Evolutionary conservation across 768 basidiomycete species (phyloP).

Genomic region (Megacollybia marginata): DNA sequence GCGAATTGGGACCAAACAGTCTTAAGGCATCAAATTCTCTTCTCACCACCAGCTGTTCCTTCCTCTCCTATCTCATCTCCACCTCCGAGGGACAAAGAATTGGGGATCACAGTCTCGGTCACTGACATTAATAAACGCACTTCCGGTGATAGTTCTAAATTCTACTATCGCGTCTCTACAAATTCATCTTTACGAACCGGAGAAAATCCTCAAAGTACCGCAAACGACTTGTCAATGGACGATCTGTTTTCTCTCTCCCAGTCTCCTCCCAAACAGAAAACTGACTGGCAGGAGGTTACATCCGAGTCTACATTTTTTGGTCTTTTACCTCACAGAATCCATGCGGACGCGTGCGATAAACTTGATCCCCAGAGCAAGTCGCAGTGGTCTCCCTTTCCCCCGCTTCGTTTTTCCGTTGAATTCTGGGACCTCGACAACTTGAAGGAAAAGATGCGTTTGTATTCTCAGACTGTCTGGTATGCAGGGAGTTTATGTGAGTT

Average conservation of each 20-base stretch:
- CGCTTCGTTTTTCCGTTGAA: conserved; percentile 81
- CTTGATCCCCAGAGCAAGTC: background rate
- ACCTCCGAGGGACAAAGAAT: conserved; percentile 50
- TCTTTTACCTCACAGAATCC: conserved; percentile 25
- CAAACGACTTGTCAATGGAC: conserved; percentile 46
- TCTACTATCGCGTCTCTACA: conserved; percentile 57
- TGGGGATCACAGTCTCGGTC: conserved; percentile 54
- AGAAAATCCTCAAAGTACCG: conserved; percentile 44
- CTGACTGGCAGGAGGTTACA: conserved; percentile 6
- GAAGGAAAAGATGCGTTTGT: conserved; percentile 76
- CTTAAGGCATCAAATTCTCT: conserved; percentile 53
- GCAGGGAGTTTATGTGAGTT: conserved; percentile 62
- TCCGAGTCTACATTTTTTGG: conserved; percentile 9
- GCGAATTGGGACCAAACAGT: conserved; percentile 76
- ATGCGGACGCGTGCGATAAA: background rate
- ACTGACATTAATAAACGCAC: conserved; percentile 37
- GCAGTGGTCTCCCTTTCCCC: conserved; percentile 64
- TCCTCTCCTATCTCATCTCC: conserved; percentile 28
- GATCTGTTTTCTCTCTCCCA: conserved; percentile 48
- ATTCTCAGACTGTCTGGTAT: conserved; percentile 86
- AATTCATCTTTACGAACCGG: conserved; percentile 75
- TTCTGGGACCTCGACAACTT: conserved; percentile 83
- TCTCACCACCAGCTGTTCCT: conserved; percentile 25
- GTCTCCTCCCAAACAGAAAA: background rate
- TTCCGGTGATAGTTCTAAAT: conserved; percentile 19